Base-by-base conservation (phyloP, 345 rosid genomes). In the Aquilaria malaccensis region DNA sequence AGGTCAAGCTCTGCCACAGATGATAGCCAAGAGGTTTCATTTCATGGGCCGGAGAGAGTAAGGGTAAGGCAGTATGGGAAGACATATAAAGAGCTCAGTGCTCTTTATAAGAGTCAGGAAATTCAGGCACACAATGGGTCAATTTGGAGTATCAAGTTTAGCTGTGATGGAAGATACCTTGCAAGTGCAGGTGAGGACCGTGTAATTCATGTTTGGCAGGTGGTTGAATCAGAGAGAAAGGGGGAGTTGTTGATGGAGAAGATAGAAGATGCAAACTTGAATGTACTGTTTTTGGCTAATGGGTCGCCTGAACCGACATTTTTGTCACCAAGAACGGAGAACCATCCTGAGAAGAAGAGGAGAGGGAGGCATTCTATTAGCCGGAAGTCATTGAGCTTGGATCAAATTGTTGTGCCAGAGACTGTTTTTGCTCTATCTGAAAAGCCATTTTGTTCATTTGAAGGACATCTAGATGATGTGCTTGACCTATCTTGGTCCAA, bases 401-500 rank as follows among this genome's bases (percentile, higher is more conserved):
- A 94, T 29, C 82, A 80, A 29, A 66, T 76, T 55, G 55, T 71
- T 56, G 83, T 89, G 58, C 96, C 97, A 45, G 97, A 94, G 56
- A 73, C 89, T 37, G 84, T 94, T 50, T 94, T 94, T 67, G 89
- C 80, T 12, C 92, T 94, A 31, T 63, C 85, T 10, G 99, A 94
- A 12, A 94, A 86, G 70, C 99, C 99, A 13, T 33, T 90, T 69
- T 90, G 92, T 76, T 88, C 99, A 45, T 94, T 94, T 60, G 69
- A 70, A 57, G 96, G 99, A 45, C 99, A 94, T 77, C 50, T 64
- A n/a, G 67, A 82, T 76, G 96, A 78, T 73, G 99, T 94, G 63
- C 97, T 88, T 45, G 99, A 94, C 74, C 87, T 94, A 47, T 84
- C 99, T n/a, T 94, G 99, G 99, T 94, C 99, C 56, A 86, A 86